Base-by-base conservation (phyloP, 2,329 filamentous ascomycete species). In the Coleophoma cylindrospora region DNA sequence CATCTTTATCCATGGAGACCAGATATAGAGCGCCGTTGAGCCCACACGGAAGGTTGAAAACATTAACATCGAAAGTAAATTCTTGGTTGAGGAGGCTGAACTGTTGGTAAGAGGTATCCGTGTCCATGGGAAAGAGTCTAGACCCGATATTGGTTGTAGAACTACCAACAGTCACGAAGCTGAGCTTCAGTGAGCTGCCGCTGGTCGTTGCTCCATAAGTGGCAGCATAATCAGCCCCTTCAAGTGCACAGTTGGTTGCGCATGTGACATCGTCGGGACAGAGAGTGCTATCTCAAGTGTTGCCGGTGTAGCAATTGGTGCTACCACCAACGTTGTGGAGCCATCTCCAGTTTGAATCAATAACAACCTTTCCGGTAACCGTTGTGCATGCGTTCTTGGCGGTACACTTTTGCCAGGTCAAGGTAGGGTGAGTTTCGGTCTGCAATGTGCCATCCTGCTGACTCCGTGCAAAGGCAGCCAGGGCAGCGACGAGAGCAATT, bases 1-100 rank as follows among this genome's bases (percentile, higher is more conserved):
- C 86, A 58, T 84, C 79, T 7, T 72, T 68, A 11, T 79, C 74
- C 82, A 87, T 86, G 60, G 77, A 70, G 14, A 79, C 72, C 40
- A 86, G 74, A 70, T 89, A 88, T 43, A 89, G 70, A 43, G 85
- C 85, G 49, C 84, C 85, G 67, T 89, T 89, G 52, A 89, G 69
- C 53, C 86, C 86, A 61, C 86, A 89, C 52, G 79, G 77, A 17
- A 87, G 71, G 58, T 77, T 76, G 38, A 83, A 86, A 41, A 86
- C 79, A 63, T 89, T 85, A 22, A 87, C 84, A 49, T 87, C 84
- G 54, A 89, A 87, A 49, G 82, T 84, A 69, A 89, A 83, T 67
- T 89, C 85, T 62, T 84, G 76, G 68, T 81, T 81, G 48, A 82
- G 72, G 51, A 87, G 72, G 52, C 80, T 75, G 69, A 87, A 83